These are phyloP conservation scores for Saksenaea vasiformis DNA, from an alignment of 371 early-diverging fungal species.

Conservation along the genomic window DNA sequence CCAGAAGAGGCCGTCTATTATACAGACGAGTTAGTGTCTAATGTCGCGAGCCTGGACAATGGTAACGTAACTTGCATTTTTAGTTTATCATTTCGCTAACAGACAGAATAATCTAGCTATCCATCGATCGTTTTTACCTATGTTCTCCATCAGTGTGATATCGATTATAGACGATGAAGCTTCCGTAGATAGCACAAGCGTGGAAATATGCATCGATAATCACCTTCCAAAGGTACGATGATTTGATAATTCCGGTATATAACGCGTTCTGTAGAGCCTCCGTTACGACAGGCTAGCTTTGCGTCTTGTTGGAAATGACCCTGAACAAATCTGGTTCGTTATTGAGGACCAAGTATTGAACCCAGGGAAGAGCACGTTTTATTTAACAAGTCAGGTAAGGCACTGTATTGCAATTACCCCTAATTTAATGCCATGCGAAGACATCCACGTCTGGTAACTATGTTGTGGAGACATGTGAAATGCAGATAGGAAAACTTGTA, in stretches of 20 bases:
- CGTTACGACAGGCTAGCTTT: conserved; percentile 54
- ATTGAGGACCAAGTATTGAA: conserved; percentile 43
- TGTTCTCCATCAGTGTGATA: conserved; percentile 60
- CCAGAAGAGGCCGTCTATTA: conserved; percentile 49
- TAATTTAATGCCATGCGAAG: conserved; percentile 15
- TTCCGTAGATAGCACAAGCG: conserved; percentile 61
- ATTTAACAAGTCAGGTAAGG: conserved; percentile 64
- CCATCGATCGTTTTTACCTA: conserved; percentile 54
- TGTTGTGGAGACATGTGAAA: conserved; percentile 62
- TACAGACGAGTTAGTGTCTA: conserved; percentile 55
- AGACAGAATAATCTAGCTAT: conserved; percentile 39
- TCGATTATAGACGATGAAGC: conserved; percentile 60
- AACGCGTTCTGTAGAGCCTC: conserved; percentile 33
- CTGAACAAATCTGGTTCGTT: conserved; percentile 54
- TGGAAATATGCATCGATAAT: conserved; percentile 62
- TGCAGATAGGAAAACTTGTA: conserved; percentile 58
- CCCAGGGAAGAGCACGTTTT: conserved; percentile 69
- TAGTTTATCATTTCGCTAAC: not conserved
- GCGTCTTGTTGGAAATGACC: conserved; percentile 61
- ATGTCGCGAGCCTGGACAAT: conserved; percentile 45
- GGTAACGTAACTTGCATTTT: conserved; percentile 19
- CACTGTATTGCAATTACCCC: not conserved
- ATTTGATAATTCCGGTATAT: not conserved
- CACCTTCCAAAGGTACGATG: conserved; percentile 55
- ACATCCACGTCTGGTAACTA: conserved; percentile 67